Evolutionary conservation across 2,329 filamentous ascomycete genomes (phyloP), one percentile per base, ranked within the genome.

Genomic region (Nothophoma quercina): DNA sequence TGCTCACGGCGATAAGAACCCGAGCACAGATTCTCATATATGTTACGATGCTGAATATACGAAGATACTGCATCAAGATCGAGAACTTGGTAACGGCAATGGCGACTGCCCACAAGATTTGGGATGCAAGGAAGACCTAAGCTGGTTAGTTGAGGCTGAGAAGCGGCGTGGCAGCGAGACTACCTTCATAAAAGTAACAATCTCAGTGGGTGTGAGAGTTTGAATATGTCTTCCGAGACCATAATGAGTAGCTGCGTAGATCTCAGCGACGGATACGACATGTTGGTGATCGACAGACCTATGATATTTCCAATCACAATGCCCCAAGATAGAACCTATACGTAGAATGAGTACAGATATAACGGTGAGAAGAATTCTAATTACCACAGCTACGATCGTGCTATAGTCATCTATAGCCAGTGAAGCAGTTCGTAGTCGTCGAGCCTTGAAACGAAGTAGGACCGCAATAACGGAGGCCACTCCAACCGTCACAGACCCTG

Each of bases 381-480:
- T 7, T 12, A 7, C 12, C 25, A 26, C 25, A 26, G 12, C 25
- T 26, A 12, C 25, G 25, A 26, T 12, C 25, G 12, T 12, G 12
- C 25, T 26, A 26, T 26, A 26, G 25, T 26, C 12, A 12, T 26
- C 25, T 6, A 26, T 26, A 26, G 25, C 12, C 12, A 26, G 12
- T 6, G 12, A 12, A 26, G 25, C 25, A 26, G 7, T 26, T 26
- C 12, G 25, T 26, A 12, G 7, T 26, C 25, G 25, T 26, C 25
- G 25, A 26, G 25, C 7, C 12, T 26, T 26, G 25, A 26, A 7
- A 12, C 25, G 12, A 26, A 26, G 12, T 76, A 0, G 80, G 12
- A 26, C 25, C 12, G 25, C 25, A 26, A 26, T 26, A 12, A 7
- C 6, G 7, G 25, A 26, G 25, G 12, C 25, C n/a, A 26, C 25